Evolutionary conservation across 2,329 filamentous ascomycete species (phyloP).

Genomic region (Microsporum audouinii): DNA sequence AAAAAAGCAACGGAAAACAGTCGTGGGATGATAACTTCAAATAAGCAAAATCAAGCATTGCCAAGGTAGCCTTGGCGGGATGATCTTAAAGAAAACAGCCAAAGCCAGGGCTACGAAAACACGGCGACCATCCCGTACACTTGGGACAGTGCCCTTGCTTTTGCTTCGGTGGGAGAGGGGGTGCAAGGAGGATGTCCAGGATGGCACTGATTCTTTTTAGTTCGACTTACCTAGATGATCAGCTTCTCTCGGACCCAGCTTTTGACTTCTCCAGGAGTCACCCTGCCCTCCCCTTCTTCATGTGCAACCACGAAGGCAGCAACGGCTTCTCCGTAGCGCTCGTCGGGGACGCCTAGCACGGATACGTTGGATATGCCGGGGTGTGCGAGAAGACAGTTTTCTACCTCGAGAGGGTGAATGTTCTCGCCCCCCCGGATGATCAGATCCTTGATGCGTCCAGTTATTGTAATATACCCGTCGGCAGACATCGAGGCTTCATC

Average conservation of each 20-base stretch:
- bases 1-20: slow-evolving; percentile 5
- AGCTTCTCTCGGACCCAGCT: slow-evolving; percentile 61
- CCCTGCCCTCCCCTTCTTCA: slow-evolving; percentile 24
- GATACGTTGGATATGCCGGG: slow-evolving; percentile 60
- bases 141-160: background rate
- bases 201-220: background rate
- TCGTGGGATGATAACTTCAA: background rate
- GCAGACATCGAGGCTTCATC: slow-evolving; percentile 81
- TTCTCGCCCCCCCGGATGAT: slow-evolving; percentile 95
- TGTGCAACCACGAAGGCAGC: slow-evolving; percentile 64
- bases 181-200: background rate
- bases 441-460: slow-evolving; percentile 83
- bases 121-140: background rate
- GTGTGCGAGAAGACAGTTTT: slow-evolving; percentile 72
- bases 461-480: slow-evolving; percentile 77
- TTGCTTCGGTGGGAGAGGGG: background rate
- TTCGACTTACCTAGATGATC: slow-evolving; percentile 48
- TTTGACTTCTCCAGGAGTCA: slow-evolving; percentile 51
- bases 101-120: background rate
- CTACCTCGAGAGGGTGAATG: slow-evolving; percentile 85
- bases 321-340: slow-evolving; percentile 74
- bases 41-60: slow-evolving; percentile 14
- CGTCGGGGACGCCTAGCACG: slow-evolving; percentile 74
- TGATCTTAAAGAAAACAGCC: background rate
- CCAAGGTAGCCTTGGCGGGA: slow-evolving; percentile 12